Evolutionary conservation across 2,329 filamentous ascomycete species (phyloP), one percentile per base, ranked within the genome.

Genomic region (Epichloe glyceriae): DNA sequence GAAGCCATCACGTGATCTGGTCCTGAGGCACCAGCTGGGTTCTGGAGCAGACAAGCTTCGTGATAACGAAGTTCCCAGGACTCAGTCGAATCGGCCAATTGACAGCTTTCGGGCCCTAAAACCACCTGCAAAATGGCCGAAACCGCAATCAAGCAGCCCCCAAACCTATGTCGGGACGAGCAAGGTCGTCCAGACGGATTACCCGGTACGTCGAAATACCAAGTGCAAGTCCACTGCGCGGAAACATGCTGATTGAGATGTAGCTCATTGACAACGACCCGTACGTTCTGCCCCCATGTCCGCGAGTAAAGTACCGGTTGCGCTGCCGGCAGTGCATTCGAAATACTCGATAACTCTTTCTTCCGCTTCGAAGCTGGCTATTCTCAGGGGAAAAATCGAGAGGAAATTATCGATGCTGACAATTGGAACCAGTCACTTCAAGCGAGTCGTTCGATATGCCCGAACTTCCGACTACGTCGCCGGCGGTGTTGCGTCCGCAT

Each of bases 211-310:
- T 74, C 50, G 52, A 30, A 49, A 6, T 45, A 15, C 55, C 55
- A 49, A 54, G 56, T 57, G 56, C 33, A 45, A 39, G 50, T 53
- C 56, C 55, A 61, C 60, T 57, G 52, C 52, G n/a, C 17, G 48
- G 33, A 3, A 12, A 12, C 44, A 42, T 38, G 40, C 53, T 59
- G 56, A 61, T 51, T 45, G 53, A 52, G 56, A 63, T 64, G 59
- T 72, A 98, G 93, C 86, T 97, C 73, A 97, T 98, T 71, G 93
- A 98, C 76, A 94, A 88, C 74, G 93, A 98, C 72, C 93, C 93
- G 90, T 96, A 90, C 52, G 67, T 68, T 44, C 35, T 14, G 35
- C 4, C 19, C 33, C 15, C 20, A 35, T 34, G 15, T n/a, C 20
- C 46, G 20, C 35, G 12, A 38, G 35, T 14, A n/a, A 5, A 5